phyloP scores from a whole-genome alignment of 192 early-diverging fungal genomes.

The Rhizoclosmatium sp. region DNA sequence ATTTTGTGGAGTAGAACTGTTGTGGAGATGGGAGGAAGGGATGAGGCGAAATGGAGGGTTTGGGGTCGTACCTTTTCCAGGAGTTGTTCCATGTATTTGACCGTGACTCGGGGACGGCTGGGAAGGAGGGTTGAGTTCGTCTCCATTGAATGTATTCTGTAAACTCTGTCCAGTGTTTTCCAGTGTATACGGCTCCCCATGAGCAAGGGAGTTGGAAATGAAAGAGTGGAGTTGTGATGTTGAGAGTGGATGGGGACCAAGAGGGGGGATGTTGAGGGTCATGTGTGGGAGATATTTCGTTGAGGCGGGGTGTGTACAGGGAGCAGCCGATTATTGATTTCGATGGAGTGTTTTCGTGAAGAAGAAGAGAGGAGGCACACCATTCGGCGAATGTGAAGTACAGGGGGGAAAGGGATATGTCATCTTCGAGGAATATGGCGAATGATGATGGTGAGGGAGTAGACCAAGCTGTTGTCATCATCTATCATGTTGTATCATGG shows the following conservation, averaged over 20 bases:
- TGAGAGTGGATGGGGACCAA: constrained; percentile 27
- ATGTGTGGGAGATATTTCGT: constrained; percentile 38
- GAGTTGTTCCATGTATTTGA: constrained; percentile 44
- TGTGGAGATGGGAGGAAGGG: no score
- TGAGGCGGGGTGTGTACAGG: constrained; percentile 46
- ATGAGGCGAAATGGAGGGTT: no score
- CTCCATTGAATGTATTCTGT: constrained; percentile 29
- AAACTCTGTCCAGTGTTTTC: constrained; percentile 33
- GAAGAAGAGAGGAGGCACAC: constrained; percentile 35
- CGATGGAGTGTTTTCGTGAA: background rate
- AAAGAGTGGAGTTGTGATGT: constrained; percentile 30
- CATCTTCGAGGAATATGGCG: constrained; percentile 49
- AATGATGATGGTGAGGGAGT: constrained; percentile 12
- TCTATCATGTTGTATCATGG: background rate
- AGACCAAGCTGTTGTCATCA: constrained; percentile 38
- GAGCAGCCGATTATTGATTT: constrained; percentile 38
- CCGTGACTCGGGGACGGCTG: constrained; percentile 31
- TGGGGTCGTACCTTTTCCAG: constrained; percentile 46
- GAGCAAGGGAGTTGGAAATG: constrained; percentile 49
- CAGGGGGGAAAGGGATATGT: constrained; percentile 43
- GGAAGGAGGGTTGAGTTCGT: background rate
- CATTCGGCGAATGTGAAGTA: constrained; percentile 44
- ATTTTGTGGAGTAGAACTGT: no score
- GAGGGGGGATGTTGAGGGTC: constrained; percentile 45
- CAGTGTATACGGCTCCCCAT: constrained; percentile 48